These are phyloP conservation scores for Cladosporium sp. DNA, from an alignment of 2,329 filamentous ascomycete genomes.

Conservation along the genomic window DNA sequence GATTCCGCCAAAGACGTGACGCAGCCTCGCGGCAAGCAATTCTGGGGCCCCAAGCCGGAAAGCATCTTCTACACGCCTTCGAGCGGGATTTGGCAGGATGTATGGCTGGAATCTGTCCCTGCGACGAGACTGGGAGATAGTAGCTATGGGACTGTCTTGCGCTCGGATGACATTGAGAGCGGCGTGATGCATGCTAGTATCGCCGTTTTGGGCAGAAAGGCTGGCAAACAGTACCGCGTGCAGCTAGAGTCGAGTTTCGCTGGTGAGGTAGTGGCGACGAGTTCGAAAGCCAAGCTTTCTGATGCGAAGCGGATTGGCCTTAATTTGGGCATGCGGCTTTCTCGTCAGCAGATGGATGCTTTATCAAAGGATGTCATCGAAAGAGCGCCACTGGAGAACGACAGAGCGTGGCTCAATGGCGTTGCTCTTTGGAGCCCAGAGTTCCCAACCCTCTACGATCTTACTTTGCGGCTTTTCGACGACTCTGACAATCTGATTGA, in stretches of 20 bases:
- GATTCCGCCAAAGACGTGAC: slow-evolving; percentile 62
- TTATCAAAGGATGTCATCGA: slow-evolving; percentile 37
- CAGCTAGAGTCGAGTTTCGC: slow-evolving; percentile 53
- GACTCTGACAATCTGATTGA: slow-evolving; percentile 43
- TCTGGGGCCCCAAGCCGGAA: slow-evolving; percentile 55
- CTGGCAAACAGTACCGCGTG: slow-evolving; percentile 45
- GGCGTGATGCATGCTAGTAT: slow-evolving; percentile 51
- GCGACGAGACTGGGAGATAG: slow-evolving; percentile 50
- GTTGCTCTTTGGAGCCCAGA: slow-evolving; percentile 62
- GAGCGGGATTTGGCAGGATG: slow-evolving; percentile 70
- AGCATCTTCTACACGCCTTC: slow-evolving; percentile 70
- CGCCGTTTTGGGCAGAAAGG: slow-evolving; percentile 46
- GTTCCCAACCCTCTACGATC: slow-evolving; percentile 53
- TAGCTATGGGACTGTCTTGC: slow-evolving; percentile 55
- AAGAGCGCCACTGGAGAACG: slow-evolving; percentile 29
- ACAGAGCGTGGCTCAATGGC: slow-evolving; percentile 47
- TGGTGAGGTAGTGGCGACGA: slow-evolving; percentile 46
- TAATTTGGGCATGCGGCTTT: slow-evolving; percentile 42
- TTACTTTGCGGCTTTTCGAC: slow-evolving; percentile 52
- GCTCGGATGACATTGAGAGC: slow-evolving; percentile 50
- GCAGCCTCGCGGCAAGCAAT: slow-evolving; percentile 66
- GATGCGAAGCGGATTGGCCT: slow-evolving; percentile 24
- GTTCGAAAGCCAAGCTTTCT: slow-evolving; percentile 41
- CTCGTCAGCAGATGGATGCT: slow-evolving; percentile 37
- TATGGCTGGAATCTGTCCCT: slow-evolving; percentile 63